phyloP scores from a whole-genome alignment of 2,329 filamentous ascomycete species.

The Leptodontidium sp. region DNA sequence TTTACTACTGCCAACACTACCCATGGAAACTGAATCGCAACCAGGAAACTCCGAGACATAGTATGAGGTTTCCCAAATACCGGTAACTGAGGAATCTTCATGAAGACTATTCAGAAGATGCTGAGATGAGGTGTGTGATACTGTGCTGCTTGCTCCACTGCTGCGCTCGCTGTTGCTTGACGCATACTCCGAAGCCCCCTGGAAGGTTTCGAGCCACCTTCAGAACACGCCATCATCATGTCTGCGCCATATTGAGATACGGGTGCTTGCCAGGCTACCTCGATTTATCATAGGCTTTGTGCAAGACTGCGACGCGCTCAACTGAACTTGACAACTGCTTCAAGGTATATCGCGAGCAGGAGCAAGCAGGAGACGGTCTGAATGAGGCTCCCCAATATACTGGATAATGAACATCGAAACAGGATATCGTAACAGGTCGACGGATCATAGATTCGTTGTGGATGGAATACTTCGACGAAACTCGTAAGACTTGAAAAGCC shows the following conservation, averaged over 20 bases:
- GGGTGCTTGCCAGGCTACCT: slow-evolving; percentile 63
- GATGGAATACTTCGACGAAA: slow-evolving; percentile 73
- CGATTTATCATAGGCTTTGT: slow-evolving; percentile 51
- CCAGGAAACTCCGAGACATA: slow-evolving; percentile 3
- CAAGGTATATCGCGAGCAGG: slow-evolving; percentile 41
- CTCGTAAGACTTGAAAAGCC: slow-evolving; percentile 72
- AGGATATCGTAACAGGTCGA: slow-evolving; percentile 40
- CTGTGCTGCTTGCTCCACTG: slow-evolving; percentile 54
- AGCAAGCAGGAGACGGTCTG: slow-evolving; percentile 52
- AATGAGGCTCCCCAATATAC: slow-evolving; percentile 39
- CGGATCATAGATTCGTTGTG: slow-evolving; percentile 40
- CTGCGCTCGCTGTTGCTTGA: slow-evolving; percentile 60
- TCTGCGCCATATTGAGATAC: slow-evolving; percentile 48
- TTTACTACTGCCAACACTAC: neutral
- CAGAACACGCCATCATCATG: slow-evolving; percentile 39
- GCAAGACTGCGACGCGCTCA: slow-evolving; percentile 65
- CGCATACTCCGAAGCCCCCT: slow-evolving; percentile 26
- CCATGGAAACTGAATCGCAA: neutral
- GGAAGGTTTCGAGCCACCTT: slow-evolving; percentile 33
- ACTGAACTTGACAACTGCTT: slow-evolving; percentile 58
- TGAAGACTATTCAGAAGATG: slow-evolving; percentile 17
- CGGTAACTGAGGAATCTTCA: slow-evolving; percentile 3
- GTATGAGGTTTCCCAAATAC: slow-evolving; percentile 3
- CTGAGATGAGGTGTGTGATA: slow-evolving; percentile 26
- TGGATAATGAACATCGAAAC: slow-evolving; percentile 35